Evolutionary conservation across 2,329 filamentous ascomycete genomes (phyloP).

Genomic region (Fusarium protoensiforme): DNA sequence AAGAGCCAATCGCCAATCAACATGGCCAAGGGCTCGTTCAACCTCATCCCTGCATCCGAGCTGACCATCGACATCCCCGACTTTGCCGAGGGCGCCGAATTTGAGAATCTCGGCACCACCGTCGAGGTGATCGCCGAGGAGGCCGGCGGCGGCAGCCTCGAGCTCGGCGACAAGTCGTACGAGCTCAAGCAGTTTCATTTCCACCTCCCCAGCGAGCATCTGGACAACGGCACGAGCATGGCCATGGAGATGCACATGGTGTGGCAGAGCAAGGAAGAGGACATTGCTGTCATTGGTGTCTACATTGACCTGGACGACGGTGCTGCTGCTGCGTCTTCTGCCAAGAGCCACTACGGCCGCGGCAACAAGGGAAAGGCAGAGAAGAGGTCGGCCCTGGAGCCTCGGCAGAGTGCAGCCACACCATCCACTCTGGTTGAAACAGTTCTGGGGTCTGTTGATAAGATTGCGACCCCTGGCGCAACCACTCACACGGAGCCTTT

Average conservation of each 20-base stretch:
- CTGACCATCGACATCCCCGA: constrained; percentile 51
- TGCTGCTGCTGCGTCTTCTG: neutral
- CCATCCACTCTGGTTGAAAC: constrained; percentile 48
- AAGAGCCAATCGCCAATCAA: constrained; percentile 67
- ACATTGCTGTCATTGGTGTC: constrained; percentile 46
- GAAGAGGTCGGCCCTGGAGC: constrained; percentile 4
- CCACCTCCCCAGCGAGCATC: constrained; percentile 70
- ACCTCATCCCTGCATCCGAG: constrained; percentile 41
- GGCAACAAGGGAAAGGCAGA: neutral
- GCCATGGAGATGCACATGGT: constrained; percentile 49
- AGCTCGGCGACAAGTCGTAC: constrained; percentile 53
- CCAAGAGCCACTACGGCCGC: neutral
- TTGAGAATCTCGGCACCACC: constrained; percentile 64
- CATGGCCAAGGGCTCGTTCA: constrained; percentile 49
- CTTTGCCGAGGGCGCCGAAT: constrained; percentile 50
- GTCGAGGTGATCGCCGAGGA: constrained; percentile 59
- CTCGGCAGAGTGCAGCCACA: constrained; percentile 14
- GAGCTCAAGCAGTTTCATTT: constrained; percentile 68
- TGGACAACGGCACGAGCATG: constrained; percentile 53
- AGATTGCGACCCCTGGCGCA: constrained; percentile 54
- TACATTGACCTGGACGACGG: constrained; percentile 41
- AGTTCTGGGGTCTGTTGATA: constrained; percentile 47
- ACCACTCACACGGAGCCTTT: constrained; percentile 51
- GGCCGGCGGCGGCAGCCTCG: constrained; percentile 49
- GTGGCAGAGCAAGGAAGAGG: constrained; percentile 35